Evolutionary conservation across 305 asterid genomes (phyloP).

Genomic region (Solanum aculeatissimum): DNA sequence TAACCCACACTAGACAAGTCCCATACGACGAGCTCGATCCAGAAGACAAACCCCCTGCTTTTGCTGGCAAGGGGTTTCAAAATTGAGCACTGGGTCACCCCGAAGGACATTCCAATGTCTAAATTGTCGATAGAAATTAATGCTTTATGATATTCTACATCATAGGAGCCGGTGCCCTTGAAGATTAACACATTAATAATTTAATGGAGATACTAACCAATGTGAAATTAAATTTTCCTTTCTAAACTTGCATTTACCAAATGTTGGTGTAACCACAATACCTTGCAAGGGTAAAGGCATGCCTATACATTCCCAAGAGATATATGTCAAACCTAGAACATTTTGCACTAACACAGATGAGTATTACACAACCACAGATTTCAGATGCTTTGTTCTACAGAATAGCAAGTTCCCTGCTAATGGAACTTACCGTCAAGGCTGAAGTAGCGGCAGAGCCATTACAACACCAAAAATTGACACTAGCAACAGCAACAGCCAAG

Average conservation of each 20-base stretch:
- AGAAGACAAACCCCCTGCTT: too few relatives aligned
- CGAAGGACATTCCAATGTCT: too few relatives aligned
- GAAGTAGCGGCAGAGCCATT: conserved; percentile 84
- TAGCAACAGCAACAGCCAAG: conserved; percentile 59
- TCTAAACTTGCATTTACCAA: background rate
- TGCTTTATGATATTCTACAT: background rate
- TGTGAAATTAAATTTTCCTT: background rate
- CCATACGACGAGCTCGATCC: too few relatives aligned
- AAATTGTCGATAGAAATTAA: background rate
- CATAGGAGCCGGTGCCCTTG: background rate
- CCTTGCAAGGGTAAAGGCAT: background rate
- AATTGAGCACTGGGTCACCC: too few relatives aligned
- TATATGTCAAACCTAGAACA: background rate
- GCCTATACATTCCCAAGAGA: background rate
- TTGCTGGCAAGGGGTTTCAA: too few relatives aligned
- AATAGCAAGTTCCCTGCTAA: background rate
- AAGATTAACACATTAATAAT: background rate
- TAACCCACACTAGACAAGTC: too few relatives aligned
- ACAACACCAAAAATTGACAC: conserved; percentile 55
- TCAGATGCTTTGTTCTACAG: background rate
- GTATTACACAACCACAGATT: background rate
- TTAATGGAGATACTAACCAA: background rate
- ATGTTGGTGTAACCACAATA: background rate
- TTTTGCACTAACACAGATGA: background rate
- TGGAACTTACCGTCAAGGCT: conserved; percentile 37